phyloP scores from a whole-genome alignment of 352 stramenopile species.

The Albugo candida region DNA sequence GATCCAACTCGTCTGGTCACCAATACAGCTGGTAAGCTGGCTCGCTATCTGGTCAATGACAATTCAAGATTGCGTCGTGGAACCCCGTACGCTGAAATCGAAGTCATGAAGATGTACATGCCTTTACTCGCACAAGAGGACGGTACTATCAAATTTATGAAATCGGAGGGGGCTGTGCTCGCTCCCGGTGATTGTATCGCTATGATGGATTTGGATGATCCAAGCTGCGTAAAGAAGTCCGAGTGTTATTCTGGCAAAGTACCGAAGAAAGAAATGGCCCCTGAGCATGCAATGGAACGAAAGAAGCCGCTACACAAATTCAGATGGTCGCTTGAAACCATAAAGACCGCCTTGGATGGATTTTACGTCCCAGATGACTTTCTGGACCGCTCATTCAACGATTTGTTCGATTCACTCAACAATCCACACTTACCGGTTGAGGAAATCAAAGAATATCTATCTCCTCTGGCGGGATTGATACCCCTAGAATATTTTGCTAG shows the following conservation, averaged over 20 bases:
- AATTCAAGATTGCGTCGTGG: conserved; percentile 74
- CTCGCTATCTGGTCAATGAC: conserved; percentile 97
- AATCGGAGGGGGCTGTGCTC: conserved; percentile 92
- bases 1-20: conserved; percentile 95
- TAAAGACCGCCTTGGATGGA: conserved; percentile 89
- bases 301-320: conserved; percentile 37
- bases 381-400: conserved; percentile 62
- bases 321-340: conserved; percentile 20
- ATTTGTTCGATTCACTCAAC: conserved; percentile 59
- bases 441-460: conserved; percentile 95
- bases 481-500: conserved; percentile 81
- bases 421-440: conserved; percentile 69
- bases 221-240: conserved; percentile 88
- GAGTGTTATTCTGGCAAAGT: conserved; percentile 78
- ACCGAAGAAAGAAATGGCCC: conserved; percentile 14
- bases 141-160: conserved; percentile 88
- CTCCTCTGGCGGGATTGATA: conserved; percentile 91
- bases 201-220: conserved; percentile 95
- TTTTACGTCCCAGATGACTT: conserved; percentile 80
- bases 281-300: conserved; percentile 20
- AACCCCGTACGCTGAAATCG: conserved; percentile 77
- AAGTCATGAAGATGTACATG: conserved; percentile 99
- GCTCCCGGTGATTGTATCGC: conserved; percentile 92
- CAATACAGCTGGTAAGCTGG: conserved; percentile 97
- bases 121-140: conserved; percentile 93